Percentiles rank a stretch among this genome's conserved stretches.
phyloP scores from a whole-genome alignment of 179 eudicot genomes.

The Drosera spatulata region DNA sequence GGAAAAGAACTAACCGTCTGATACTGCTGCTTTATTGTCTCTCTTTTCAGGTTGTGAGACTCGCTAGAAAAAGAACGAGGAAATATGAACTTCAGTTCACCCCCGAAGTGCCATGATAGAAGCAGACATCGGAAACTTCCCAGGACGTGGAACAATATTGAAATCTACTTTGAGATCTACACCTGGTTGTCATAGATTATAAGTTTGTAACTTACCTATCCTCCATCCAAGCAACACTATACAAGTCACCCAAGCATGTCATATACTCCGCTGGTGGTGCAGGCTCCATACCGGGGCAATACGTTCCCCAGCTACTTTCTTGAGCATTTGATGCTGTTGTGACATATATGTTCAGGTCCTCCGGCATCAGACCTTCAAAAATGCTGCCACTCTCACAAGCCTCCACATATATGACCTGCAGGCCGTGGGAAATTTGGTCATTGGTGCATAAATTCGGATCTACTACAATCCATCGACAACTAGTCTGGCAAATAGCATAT shows the following conservation, averaged over 20 bases:
- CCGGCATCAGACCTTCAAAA: conserved; percentile 79
- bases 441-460: neutral
- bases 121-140: no score
- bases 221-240: conserved; percentile 97
- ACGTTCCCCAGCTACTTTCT: conserved; percentile 80
- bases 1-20: conserved; percentile 25
- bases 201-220: conserved; percentile 39
- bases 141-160: neutral
- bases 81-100: neutral
- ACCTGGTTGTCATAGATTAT: no score
- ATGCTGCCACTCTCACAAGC: conserved; percentile 95
- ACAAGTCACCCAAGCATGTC: conserved; percentile 88
- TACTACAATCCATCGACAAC: neutral
- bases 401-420: conserved; percentile 73
- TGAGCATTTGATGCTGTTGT: conserved; percentile 81
- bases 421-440: neutral
- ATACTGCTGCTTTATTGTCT: conserved; percentile 59
- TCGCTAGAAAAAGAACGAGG: conserved; percentile 33
- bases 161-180: no score
- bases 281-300: conserved; percentile 73
- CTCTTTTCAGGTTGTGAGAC: conserved; percentile 73
- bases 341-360: conserved; percentile 57
- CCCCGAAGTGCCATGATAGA: no score
- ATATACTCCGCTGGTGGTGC: conserved; percentile 58
- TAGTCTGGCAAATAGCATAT: neutral